Evolutionary conservation across 257 asterid genomes (phyloP), one percentile per base, ranked within the genome.

Genomic region (Solanum infundibuliforme): DNA sequence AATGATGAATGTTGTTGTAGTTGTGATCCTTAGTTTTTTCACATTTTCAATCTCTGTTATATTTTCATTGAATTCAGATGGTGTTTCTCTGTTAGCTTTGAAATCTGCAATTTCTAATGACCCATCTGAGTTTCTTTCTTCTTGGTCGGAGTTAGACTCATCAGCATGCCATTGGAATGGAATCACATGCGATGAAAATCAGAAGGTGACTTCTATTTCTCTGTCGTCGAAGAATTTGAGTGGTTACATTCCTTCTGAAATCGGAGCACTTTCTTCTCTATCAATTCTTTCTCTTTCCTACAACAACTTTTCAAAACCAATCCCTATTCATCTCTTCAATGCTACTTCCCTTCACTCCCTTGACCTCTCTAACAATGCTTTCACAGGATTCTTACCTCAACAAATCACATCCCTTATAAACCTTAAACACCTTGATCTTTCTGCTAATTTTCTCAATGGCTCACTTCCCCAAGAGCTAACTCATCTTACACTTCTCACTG

Each of bases 141-240:
- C 93, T 8, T 97, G 99, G 99, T 87, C 93, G 14, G 98, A 94
- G 23, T 86, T 91, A 38, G 98, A 94, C 73, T 84, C 92, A 29
- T 91, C 93, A n/a, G 98, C 99, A 14, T 97, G 99, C 92, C 88
- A 72, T 12, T 97, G 99, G 99, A 89, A 27, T 43, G 98, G 99
- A 74, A 92, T 97, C 90, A 87, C 92, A 87, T 97, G 99, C 87
- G 97, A 94, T 85, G 92, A 4, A 43, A n/a, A 86, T 89, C 90
- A 89, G 71, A 91, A 87, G 71, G 99, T 96, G 81, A 87, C 73
- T 90, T 87, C 98, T 90, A 83, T 97, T 87, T 89, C 95, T 1
- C 98, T 97, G 74, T 68, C 98, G 20, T 83, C 85, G 90, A 93
- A 92, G 90, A 92, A 92, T 86, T 94, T 97, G 34, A 89, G 95